A percentile compares a stretch with the other conserved stretches of the same genome.
These are phyloP conservation scores for Gonapodya prolifera DNA, from an alignment of 192 early-diverging fungal genomes.

Conservation along the genomic window DNA sequence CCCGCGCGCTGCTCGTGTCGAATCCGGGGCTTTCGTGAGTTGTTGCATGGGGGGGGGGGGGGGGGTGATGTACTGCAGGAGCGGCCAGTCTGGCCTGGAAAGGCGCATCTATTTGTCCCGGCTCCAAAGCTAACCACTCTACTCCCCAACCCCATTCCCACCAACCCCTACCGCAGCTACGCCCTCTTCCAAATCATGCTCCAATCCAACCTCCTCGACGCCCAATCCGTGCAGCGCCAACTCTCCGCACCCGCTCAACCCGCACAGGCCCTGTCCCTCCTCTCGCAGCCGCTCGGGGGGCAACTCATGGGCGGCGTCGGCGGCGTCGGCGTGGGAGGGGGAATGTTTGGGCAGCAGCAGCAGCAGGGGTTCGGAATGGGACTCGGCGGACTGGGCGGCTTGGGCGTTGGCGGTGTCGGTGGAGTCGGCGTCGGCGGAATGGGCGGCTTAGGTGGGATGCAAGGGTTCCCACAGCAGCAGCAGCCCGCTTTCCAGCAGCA, in stretches of 20 bases:
- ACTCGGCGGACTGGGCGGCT: too few species aligned
- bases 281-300: not conserved
- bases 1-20: conserved; percentile 46
- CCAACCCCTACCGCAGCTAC: conserved; percentile 31
- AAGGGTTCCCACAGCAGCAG: not conserved
- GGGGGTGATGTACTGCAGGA: too few species aligned
- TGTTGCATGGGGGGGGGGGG: not conserved
- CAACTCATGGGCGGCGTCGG: not conserved
- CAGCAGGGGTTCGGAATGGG: too few species aligned
- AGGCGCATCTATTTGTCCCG: too few species aligned
- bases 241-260: not conserved
- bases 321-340: too few species aligned
- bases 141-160: not conserved
- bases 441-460: too few species aligned
- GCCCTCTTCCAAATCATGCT: conserved; percentile 72
- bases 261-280: not conserved
- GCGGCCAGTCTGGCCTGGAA: too few species aligned
- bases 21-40: conserved; percentile 58
- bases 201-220: conserved; percentile 67
- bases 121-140: not conserved
- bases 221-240: conserved; percentile 28
- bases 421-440: not conserved
- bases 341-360: too few species aligned
- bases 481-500: too few species aligned
- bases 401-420: too few species aligned